Percentiles rank a stretch among this genome's conserved stretches.
Evolutionary conservation across 192 early-diverging fungal genomes (phyloP).

Genomic region (Geranomyces michiganensis): DNA sequence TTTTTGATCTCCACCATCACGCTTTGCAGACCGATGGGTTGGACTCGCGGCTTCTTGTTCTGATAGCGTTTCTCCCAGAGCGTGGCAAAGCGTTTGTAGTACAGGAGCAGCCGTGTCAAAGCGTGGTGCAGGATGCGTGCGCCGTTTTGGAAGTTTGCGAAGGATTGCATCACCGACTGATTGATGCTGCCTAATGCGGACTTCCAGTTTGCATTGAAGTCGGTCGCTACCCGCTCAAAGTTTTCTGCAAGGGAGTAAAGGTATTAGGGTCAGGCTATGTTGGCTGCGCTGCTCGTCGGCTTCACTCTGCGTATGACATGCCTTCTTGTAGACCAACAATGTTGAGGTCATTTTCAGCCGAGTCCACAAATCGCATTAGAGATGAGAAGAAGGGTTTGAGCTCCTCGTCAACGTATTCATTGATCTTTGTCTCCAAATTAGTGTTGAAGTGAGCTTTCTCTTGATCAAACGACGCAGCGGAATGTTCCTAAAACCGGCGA

Average conservation of each 20-base stretch:
- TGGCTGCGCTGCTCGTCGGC: neutral
- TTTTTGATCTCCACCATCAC: slow-evolving; percentile 98
- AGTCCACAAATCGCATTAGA: slow-evolving; percentile 79
- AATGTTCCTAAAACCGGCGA: slow-evolving; percentile 44
- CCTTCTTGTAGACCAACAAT: slow-evolving; percentile 56
- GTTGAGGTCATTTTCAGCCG: slow-evolving; percentile 67
- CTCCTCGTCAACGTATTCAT: slow-evolving; percentile 88
- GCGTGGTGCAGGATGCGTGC: slow-evolving; percentile 88
- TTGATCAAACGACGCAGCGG: slow-evolving; percentile 45
- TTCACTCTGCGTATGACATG: neutral
- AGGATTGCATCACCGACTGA: slow-evolving; percentile 83
- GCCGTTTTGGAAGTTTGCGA: slow-evolving; percentile 95
- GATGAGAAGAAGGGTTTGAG: slow-evolving; percentile 78
- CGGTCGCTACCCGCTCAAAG: slow-evolving; percentile 67
- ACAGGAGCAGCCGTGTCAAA: slow-evolving; percentile 85
- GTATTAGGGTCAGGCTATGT: neutral
- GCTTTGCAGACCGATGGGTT: slow-evolving; percentile 87
- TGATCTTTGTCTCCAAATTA: slow-evolving; percentile 64
- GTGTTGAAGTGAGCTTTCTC: slow-evolving; percentile 62
- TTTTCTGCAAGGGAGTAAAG: slow-evolving; percentile 41
- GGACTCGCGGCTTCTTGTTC: slow-evolving; percentile 51
- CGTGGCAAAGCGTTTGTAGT: slow-evolving; percentile 87
- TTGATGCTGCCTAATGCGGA: slow-evolving; percentile 76
- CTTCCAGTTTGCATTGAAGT: slow-evolving; percentile 85
- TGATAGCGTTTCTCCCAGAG: slow-evolving; percentile 75